Evolutionary conservation across 768 basidiomycete genomes (phyloP).

Genomic region (Psilocybe tampanensis): DNA sequence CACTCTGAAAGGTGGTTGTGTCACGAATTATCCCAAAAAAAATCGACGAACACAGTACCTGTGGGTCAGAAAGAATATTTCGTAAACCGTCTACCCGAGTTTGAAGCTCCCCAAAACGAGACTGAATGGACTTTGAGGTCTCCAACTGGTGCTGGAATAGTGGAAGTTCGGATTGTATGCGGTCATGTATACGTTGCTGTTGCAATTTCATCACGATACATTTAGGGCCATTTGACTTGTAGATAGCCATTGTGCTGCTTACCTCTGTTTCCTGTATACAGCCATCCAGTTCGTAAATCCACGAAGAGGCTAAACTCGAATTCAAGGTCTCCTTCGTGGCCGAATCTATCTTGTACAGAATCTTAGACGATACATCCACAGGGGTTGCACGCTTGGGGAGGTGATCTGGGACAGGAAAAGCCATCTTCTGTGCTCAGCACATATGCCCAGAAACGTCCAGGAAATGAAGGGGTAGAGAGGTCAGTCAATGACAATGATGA

Average conservation of each 20-base stretch:
- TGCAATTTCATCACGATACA: constrained; percentile 9
- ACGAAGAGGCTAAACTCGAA: constrained; percentile 63
- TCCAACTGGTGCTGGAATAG: constrained; percentile 65
- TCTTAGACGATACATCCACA: constrained; percentile 70
- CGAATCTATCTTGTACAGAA: constrained; percentile 71
- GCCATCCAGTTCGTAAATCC: constrained; percentile 73
- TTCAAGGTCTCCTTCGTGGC: constrained; percentile 59
- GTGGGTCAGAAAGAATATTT: constrained; percentile 52
- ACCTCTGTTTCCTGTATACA: constrained; percentile 77
- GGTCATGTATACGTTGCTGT: constrained; percentile 71
- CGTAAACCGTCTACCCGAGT: constrained; percentile 54
- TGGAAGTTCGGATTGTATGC: constrained; percentile 65
- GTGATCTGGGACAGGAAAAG: constrained; percentile 73
- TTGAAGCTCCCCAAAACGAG: constrained; percentile 52
- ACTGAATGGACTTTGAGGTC: constrained; percentile 66
- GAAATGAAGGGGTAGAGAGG: background rate
- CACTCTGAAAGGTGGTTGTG: constrained; percentile 48
- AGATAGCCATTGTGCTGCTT: constrained; percentile 13
- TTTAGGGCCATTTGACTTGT: background rate
- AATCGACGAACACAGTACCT: constrained; percentile 44
- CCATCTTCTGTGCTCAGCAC: constrained; percentile 46
- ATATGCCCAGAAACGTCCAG: background rate
- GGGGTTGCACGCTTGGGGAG: constrained; percentile 63
- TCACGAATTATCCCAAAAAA: constrained; percentile 10
- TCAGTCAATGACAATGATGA: background rate